Percentiles rank a stretch among this genome's conserved stretches.
phyloP scores from a whole-genome alignment of 495 filamentous ascomycete genomes.

The Wilcoxina mikolae region DNA sequence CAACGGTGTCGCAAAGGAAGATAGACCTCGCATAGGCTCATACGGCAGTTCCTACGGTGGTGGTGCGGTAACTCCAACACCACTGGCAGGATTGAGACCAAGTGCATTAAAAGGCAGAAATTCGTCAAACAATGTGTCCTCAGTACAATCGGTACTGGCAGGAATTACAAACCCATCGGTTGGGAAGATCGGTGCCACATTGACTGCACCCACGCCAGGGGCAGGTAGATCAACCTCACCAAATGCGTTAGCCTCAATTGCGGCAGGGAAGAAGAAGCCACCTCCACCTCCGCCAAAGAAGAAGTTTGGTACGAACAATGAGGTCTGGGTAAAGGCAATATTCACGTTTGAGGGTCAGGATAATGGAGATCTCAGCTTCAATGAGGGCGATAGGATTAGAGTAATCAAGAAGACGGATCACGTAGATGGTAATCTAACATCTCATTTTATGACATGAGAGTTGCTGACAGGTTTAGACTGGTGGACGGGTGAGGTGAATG shows the following conservation, averaged over 20 bases:
- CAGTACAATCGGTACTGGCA: not conserved
- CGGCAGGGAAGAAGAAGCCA: constrained; percentile 47
- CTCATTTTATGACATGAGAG: not conserved
- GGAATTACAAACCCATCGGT: not conserved
- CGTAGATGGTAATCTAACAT: constrained; percentile 38
- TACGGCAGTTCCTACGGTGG: constrained; percentile 1
- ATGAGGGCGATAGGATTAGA: constrained; percentile 69
- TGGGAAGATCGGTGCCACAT: not conserved
- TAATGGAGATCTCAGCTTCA: constrained; percentile 62
- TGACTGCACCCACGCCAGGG: not conserved
- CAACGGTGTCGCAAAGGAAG: not conserved
- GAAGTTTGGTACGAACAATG: constrained; percentile 32
- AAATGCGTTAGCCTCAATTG: constrained; percentile 19
- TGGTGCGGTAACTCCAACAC: constrained; percentile 2
- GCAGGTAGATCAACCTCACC: not conserved
- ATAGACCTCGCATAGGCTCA: not conserved
- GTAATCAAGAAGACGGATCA: constrained; percentile 73
- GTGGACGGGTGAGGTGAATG: constrained; percentile 82
- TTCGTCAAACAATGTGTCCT: not conserved
- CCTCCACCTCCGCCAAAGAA: constrained; percentile 55
- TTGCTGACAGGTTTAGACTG: constrained; percentile 44
- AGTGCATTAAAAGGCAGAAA: not conserved
- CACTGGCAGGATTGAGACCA: constrained; percentile 4
- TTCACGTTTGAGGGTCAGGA: constrained; percentile 66
- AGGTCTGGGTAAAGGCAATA: constrained; percentile 59